phyloP scores from a whole-genome alignment of 352 stramenopile genomes.

The Globisporangium middletonii region DNA sequence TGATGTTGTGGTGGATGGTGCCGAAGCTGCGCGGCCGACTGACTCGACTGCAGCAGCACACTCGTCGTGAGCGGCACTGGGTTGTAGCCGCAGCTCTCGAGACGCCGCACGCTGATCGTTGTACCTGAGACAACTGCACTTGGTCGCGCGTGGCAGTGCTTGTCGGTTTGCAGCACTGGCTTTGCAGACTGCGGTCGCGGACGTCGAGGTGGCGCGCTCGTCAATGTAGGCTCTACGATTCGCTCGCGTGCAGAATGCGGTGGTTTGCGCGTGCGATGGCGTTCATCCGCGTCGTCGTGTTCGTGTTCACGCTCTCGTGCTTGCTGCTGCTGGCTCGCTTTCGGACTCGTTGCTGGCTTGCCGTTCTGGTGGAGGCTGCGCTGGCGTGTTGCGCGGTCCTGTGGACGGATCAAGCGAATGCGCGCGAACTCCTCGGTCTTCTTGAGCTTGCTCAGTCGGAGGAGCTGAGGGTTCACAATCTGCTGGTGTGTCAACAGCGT shows the following conservation, averaged over 20 bases:
- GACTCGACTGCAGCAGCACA: slow-evolving; percentile 12
- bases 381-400: slow-evolving; percentile 23
- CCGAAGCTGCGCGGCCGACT: slow-evolving; percentile 16
- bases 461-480: background rate
- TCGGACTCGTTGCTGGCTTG: background rate
- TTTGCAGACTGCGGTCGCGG: slow-evolving; percentile 47
- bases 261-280: background rate
- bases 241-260: slow-evolving; percentile 21
- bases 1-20: background rate
- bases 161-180: slow-evolving; percentile 21
- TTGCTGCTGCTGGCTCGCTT: background rate
- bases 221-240: background rate
- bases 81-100: slow-evolving; percentile 32
- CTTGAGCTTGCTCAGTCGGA: slow-evolving; percentile 24
- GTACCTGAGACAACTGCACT: slow-evolving; percentile 12
- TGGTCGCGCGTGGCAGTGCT: background rate
- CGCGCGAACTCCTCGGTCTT: slow-evolving; percentile 42
- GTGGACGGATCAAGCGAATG: slow-evolving; percentile 34
- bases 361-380: slow-evolving; percentile 47
- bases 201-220: background rate
- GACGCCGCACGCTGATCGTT: slow-evolving; percentile 24
- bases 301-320: background rate
- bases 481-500: slow-evolving; percentile 18
- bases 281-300: background rate
- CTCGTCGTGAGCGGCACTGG: slow-evolving; percentile 10